phyloP scores from a whole-genome alignment of 148 eudicot genomes.

The Rhododendron mucronatum region DNA sequence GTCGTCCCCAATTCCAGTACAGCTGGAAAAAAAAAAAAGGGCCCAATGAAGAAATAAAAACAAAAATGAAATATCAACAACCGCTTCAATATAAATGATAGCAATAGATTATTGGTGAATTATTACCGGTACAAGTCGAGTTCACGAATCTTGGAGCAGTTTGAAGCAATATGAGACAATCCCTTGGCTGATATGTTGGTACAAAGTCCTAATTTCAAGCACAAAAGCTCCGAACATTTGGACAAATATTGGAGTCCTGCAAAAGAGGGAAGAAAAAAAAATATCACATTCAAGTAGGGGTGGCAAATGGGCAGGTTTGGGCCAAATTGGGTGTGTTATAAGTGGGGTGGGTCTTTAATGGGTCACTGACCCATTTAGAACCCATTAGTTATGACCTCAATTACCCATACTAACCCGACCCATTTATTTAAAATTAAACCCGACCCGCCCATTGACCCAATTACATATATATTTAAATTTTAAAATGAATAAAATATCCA shows the following conservation, averaged over 20 bases:
- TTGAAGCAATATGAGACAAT: slow-evolving; percentile 51
- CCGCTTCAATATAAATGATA: not conserved
- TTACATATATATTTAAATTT: no score
- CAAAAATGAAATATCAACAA: not conserved
- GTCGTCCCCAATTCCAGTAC: slow-evolving; percentile 58
- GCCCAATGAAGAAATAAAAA: not conserved
- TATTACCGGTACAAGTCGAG: slow-evolving; percentile 77
- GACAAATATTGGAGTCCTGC: slow-evolving; percentile 65
- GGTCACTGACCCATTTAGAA: no score
- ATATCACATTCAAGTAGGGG: not conserved
- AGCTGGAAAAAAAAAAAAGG: slow-evolving; percentile 36
- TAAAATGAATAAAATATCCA: no score
- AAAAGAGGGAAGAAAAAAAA: not conserved
- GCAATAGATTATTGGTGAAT: not conserved
- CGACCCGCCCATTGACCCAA: no score
- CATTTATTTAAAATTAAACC: no score
- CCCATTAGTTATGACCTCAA: no score
- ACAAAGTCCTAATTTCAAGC: slow-evolving; percentile 70
- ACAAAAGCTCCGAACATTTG: slow-evolving; percentile 48
- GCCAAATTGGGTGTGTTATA: no score
- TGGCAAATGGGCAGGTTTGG: no score
- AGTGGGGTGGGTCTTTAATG: no score
- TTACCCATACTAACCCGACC: no score
- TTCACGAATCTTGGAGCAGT: slow-evolving; percentile 52
- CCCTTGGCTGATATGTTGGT: slow-evolving; percentile 61